Conservation (phyloP, 352 stramenopile genomes). For the Pythium brachiatum region DNA sequence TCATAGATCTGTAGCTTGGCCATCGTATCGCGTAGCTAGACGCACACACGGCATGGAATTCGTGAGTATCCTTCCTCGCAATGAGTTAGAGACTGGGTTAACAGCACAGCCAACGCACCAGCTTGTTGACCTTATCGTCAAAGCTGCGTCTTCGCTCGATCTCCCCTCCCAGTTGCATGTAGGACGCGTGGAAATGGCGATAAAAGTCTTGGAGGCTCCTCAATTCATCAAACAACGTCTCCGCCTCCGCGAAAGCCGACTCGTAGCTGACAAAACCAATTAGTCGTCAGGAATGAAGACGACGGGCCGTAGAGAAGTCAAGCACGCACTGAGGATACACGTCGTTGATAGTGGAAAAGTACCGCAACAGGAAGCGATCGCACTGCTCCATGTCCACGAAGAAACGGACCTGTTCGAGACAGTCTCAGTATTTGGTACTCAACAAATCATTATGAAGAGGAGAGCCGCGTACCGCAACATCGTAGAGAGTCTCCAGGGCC, state of each 20-base stretch:
- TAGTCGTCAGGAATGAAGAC: background rate
- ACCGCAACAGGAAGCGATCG: constrained; percentile 68
- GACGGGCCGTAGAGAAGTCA: background rate
- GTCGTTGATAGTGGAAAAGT: constrained; percentile 85
- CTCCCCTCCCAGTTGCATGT: constrained; percentile 53
- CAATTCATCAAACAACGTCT: constrained; percentile 78
- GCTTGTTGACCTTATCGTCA: constrained; percentile 43
- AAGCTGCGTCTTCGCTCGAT: constrained; percentile 54
- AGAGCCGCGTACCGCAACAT: constrained; percentile 36
- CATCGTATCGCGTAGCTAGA: constrained; percentile 55
- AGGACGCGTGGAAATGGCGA: constrained; percentile 69
- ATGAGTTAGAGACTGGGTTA: no score
- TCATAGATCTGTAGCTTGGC: constrained; percentile 46
- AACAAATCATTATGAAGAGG: no score
- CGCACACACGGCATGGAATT: background rate
- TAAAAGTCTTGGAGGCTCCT: constrained; percentile 81
- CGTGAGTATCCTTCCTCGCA: no score
- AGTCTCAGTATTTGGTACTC: background rate
- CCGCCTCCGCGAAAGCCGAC: constrained; percentile 54
- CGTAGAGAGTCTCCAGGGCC: constrained; percentile 40
- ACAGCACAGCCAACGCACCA: constrained; percentile 33
- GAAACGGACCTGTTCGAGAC: constrained; percentile 55
- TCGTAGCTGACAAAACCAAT: constrained; percentile 45
- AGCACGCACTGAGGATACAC: constrained; percentile 62
- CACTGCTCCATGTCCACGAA: constrained; percentile 90